phyloP scores from a whole-genome alignment of 768 basidiomycete species.

The Tulasnella sp. region DNA sequence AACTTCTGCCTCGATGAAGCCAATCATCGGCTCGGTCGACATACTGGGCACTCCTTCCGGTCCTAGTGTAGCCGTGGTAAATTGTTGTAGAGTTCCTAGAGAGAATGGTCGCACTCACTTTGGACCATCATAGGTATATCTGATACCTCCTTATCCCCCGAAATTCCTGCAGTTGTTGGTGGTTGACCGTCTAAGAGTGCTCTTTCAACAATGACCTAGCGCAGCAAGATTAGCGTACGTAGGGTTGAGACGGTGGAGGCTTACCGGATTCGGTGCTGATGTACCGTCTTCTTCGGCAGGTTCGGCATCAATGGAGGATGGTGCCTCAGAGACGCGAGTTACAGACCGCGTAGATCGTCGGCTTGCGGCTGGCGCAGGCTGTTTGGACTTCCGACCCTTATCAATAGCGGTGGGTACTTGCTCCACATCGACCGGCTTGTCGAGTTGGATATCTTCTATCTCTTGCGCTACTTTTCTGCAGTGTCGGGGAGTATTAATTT shows the following conservation, averaged over 20 bases:
- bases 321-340: conserved; percentile 3
- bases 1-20: too few relatives aligned
- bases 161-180: too few relatives aligned
- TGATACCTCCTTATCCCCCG: not conserved
- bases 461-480: conserved; percentile 37
- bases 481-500: too few relatives aligned
- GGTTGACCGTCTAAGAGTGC: too few relatives aligned
- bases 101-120: not conserved
- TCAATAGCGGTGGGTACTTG: not conserved
- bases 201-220: too few relatives aligned
- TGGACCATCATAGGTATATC: not conserved
- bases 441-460: conserved; percentile 68
- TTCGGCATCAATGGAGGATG: conserved; percentile 29
- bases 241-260: too few relatives aligned
- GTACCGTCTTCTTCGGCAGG: conserved; percentile 42
- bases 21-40: conserved; percentile 49
- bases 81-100: too few relatives aligned
- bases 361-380: not conserved
- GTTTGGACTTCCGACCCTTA: conserved; percentile 1
- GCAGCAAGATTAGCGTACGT: too few relatives aligned
- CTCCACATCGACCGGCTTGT: conserved; percentile 38
- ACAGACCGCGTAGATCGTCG: conserved; percentile 2
- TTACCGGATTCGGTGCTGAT: too few relatives aligned
- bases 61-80: too few relatives aligned
- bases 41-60: too few relatives aligned